Evolutionary conservation across 108 stramenopile genomes (phyloP), one percentile per base, ranked within the genome.

Genomic region (Cyclostephanos tholiformis): DNA sequence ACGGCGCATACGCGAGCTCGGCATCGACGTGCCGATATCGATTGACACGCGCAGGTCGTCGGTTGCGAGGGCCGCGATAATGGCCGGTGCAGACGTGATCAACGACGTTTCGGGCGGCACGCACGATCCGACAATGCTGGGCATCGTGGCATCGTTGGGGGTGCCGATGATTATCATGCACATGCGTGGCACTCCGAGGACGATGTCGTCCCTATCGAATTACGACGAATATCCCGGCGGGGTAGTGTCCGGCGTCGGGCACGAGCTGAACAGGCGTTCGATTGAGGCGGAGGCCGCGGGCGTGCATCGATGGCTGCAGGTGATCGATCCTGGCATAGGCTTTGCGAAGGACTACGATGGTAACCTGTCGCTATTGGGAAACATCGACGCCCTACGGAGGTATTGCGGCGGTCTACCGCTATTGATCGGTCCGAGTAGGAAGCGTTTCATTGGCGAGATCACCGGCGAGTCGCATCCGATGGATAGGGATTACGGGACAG

Each of bases 91-190:
- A 0, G 91, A 97, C 74, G 90, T 97, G 22, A 90, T 97, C 10
- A 99, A 99, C 75, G 98, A 99, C 76, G 97, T 98, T 14, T 96
- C 95, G 23, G 98, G 96, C 0, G 98, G 97, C 3, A 78, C 76
- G 25, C 90, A 90, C 72, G 97, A 99, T 65, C 76, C 85, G 7
- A 62, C 79, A 9, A 99, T 99, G 98, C 69, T 97, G 2, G n/a
- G 80, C 0, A 82, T 84, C 16, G 95, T 98, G 12, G 90, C 91
- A 2, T 62, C 74, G 6, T 51, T 95, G 68, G 72, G 85, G 46
- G 95, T 97, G 9, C 97, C 97, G 19, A 87, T 94, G 51, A 76
- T 97, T 9, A 65, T 96, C 4, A 99, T 99, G 98, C 98, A 99
- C 76, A 96, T 93, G 93, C 84, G 98, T 56, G 97, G 97, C 12